These are phyloP conservation scores for Oldenlandia corymbosa DNA, from an alignment of 257 asterid genomes.

Conservation along the genomic window DNA sequence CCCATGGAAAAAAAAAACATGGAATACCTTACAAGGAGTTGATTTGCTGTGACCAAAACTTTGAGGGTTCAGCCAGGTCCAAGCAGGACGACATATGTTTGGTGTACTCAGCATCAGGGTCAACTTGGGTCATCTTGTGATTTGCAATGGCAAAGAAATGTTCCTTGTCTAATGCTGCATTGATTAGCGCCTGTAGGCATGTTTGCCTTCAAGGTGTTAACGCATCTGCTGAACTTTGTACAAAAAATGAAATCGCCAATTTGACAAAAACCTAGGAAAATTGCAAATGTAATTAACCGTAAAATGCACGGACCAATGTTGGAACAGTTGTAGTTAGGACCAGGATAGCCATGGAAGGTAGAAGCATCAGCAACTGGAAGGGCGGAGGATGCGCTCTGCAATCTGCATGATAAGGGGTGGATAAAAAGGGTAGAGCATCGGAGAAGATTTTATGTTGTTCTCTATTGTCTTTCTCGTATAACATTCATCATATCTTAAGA, in stretches of 20 bases:
- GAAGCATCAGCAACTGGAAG: constrained; percentile 49
- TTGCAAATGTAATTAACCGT: background rate
- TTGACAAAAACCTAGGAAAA: background rate
- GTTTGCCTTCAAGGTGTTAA: constrained; percentile 57
- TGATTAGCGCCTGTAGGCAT: constrained; percentile 52
- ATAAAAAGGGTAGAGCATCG: too few species aligned
- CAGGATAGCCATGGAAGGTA: constrained; percentile 70
- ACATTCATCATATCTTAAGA: too few species aligned
- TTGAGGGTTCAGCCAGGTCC: constrained; percentile 64
- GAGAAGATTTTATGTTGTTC: too few species aligned
- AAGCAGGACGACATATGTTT: constrained; percentile 54
- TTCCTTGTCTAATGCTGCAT: constrained; percentile 54
- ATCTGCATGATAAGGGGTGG: too few species aligned
- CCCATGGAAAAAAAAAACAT: constrained; percentile 66
- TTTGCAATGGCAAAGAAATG: constrained; percentile 53
- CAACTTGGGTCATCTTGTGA: constrained; percentile 52
- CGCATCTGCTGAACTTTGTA: constrained; percentile 29
- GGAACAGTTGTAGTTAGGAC: constrained; percentile 65
- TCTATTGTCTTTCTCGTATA: too few species aligned
- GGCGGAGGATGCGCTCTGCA: too few species aligned
- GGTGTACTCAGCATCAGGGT: constrained; percentile 62
- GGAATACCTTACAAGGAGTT: constrained; percentile 42
- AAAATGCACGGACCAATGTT: constrained; percentile 30
- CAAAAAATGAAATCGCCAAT: too few species aligned
- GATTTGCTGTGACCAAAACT: constrained; percentile 56